A percentile compares a stretch with the other conserved stretches of the same genome.
phyloP scores from a whole-genome alignment of 345 rosid species.

The Hibiscus mutabilis region DNA sequence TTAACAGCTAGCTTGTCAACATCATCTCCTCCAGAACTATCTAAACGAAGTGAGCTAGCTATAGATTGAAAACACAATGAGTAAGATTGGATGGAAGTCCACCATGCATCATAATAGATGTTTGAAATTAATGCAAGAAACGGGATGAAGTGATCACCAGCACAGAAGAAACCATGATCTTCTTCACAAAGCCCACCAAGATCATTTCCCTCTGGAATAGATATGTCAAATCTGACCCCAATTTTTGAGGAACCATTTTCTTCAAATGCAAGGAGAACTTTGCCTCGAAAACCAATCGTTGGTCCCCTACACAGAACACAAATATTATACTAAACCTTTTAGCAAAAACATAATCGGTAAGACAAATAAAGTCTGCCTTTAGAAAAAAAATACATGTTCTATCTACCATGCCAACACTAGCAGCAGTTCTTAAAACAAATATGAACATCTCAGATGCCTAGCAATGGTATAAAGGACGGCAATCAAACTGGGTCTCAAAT shows the following conservation, averaged over 20 bases:
- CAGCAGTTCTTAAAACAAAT: neutral
- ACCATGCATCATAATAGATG: neutral
- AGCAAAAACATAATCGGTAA: neutral
- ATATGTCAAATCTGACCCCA: conserved; percentile 89
- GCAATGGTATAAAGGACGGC: neutral
- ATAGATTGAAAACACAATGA: neutral
- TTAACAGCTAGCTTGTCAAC: conserved; percentile 70
- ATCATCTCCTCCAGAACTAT: conserved; percentile 74
- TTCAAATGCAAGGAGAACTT: conserved; percentile 88
- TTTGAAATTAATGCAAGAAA: neutral
- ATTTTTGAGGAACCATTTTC: conserved; percentile 78
- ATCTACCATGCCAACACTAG: neutral
- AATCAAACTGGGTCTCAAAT: neutral
- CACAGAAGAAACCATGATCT: conserved; percentile 86
- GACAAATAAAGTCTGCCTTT: neutral
- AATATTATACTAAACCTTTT: neutral
- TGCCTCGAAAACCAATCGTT: conserved; percentile 64
- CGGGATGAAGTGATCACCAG: conserved; percentile 39
- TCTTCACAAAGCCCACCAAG: conserved; percentile 94
- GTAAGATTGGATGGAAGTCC: neutral
- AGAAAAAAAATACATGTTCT: neutral
- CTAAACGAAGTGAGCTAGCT: conserved; percentile 49
- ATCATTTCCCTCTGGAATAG: conserved; percentile 82
- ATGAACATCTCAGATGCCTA: neutral
- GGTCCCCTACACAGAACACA: conserved; percentile 59